Evolutionary conservation across 306 rosid genomes (phyloP).

Genomic region (Clitoria ternatea): DNA sequence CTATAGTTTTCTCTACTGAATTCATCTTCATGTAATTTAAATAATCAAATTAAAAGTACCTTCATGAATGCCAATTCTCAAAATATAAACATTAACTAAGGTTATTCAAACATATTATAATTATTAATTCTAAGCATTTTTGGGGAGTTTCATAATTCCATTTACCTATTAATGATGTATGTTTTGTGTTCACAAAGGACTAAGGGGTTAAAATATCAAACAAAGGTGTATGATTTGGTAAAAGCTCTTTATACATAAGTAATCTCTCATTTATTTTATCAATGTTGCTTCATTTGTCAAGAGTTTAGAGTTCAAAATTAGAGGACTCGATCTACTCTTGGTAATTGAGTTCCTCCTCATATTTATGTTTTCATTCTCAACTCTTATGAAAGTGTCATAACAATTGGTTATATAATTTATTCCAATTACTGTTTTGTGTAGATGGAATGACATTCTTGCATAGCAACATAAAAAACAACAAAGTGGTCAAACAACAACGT

Average conservation of each 20-base stretch:
- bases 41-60: not conserved
- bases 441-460: too few relatives aligned
- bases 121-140: not conserved
- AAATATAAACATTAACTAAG: too few relatives aligned
- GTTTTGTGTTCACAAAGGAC: constrained; percentile 68
- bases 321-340: constrained; percentile 74
- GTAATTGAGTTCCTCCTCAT: constrained; percentile 32
- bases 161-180: constrained; percentile 64
- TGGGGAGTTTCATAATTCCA: constrained; percentile 64
- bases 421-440: too few relatives aligned
- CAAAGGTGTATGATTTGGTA: constrained; percentile 48
- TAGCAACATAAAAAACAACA: too few relatives aligned
- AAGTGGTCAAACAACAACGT: too few relatives aligned
- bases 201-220: constrained; percentile 58
- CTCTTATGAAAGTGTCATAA: too few relatives aligned
- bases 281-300: constrained; percentile 67
- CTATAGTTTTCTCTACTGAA: not conserved
- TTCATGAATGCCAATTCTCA: too few relatives aligned
- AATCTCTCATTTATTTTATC: constrained; percentile 59
- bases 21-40: not conserved
- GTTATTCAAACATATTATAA: not conserved
- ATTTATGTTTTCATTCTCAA: too few relatives aligned
- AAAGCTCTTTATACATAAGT: constrained; percentile 65
- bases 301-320: constrained; percentile 50
- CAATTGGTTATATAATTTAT: too few relatives aligned